These are phyloP conservation scores for Priceomyces fermenticarens DNA, from an alignment of 805 yeast species.

Conservation along the genomic window DNA sequence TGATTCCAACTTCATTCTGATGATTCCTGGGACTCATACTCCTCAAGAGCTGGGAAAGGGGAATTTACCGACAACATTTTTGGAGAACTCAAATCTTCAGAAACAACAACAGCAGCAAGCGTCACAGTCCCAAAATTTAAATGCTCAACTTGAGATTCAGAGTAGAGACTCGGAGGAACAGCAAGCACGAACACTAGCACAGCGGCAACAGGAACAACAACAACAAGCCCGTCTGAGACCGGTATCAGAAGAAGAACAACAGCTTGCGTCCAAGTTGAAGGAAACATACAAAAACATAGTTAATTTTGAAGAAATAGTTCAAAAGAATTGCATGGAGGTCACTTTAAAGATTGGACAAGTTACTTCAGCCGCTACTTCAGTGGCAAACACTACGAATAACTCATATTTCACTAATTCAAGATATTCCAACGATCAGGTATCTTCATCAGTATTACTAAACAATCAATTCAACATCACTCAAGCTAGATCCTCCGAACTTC, in stretches of 20 bases:
- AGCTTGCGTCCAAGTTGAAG: constrained; percentile 65
- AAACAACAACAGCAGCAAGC: constrained; percentile 9
- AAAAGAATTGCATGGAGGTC: constrained; percentile 62
- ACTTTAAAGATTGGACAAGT: constrained; percentile 47
- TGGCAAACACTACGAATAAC: constrained; percentile 4
- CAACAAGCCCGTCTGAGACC: constrained; percentile 15
- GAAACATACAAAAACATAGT: constrained; percentile 72
- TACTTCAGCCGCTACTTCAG: constrained; percentile 23
- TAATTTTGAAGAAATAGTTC: constrained; percentile 64
- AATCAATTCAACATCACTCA: constrained; percentile 15
- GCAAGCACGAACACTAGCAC: neutral
- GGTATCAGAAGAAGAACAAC: constrained; percentile 60
- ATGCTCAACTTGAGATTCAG: constrained; percentile 3
- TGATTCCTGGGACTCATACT: neutral
- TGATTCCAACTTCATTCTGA: constrained; percentile 29
- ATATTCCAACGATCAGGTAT: constrained; percentile 10
- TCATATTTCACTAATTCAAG: constrained; percentile 11
- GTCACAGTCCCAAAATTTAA: constrained; percentile 8
- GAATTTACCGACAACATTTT: neutral
- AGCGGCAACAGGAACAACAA: constrained; percentile 11
- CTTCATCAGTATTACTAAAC: constrained; percentile 12
- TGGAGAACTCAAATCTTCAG: neutral
- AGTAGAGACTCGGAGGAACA: constrained; percentile 3
- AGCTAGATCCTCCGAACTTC: constrained; percentile 45
- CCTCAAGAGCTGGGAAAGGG: neutral